Percentiles rank a stretch among this genome's conserved stretches.
Evolutionary conservation across 306 rosid species (phyloP).

Genomic region (Gillenia trifoliata): DNA sequence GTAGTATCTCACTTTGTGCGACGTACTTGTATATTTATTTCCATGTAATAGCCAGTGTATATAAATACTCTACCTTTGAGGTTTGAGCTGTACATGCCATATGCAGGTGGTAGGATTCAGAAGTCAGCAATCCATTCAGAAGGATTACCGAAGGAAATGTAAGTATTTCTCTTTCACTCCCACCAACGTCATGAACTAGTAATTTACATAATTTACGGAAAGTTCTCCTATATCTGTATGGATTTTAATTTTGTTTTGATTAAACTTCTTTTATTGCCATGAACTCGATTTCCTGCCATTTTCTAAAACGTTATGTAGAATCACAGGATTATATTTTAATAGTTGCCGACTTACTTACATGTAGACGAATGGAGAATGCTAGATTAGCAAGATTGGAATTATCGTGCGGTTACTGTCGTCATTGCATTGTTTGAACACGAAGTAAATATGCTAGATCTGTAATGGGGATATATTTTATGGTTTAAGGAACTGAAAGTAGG

Average conservation of each 20-base stretch:
- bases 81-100: neutral
- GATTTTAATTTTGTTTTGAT: too few species aligned
- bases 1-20: neutral
- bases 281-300: too few species aligned
- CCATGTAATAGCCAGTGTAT: neutral
- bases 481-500: neutral
- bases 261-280: too few species aligned
- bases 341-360: too few species aligned
- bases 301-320: too few species aligned
- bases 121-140: neutral
- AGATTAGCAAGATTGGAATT: neutral
- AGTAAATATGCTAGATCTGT: neutral
- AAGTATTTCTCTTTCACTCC: neutral
- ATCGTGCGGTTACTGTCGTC: neutral
- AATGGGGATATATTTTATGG: neutral
- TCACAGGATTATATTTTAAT: too few species aligned
- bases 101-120: neutral
- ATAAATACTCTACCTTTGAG: neutral
- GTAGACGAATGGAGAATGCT: neutral
- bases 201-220: neutral
- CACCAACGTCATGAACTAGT: neutral
- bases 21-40: neutral
- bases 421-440: neutral
- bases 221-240: neutral
- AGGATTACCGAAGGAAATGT: neutral